Conservation (phyloP, 116 monocot species). For the Zostera marina region DNA sequence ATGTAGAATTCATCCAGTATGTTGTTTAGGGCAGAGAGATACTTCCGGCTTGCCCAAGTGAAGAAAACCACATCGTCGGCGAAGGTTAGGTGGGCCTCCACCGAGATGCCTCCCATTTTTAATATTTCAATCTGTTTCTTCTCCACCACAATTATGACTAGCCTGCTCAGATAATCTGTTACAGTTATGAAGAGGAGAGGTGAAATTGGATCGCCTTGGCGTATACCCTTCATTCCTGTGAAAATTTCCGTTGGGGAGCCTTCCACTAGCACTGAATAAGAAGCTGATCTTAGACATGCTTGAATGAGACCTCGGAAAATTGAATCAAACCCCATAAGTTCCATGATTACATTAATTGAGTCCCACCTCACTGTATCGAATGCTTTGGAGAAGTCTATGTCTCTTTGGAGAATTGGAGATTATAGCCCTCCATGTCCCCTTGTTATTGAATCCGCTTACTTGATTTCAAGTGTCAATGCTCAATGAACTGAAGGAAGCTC, state of each 20-base stretch:
- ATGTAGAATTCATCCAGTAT: no score
- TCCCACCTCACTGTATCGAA: not conserved
- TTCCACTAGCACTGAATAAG: not conserved
- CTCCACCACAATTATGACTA: no score
- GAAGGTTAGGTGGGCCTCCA: no score
- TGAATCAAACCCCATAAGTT: not conserved
- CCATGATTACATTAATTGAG: not conserved
- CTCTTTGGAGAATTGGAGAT: conserved; percentile 1
- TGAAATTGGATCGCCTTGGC: not conserved
- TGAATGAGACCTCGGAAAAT: not conserved
- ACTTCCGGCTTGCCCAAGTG: no score
- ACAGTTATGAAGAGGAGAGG: not conserved
- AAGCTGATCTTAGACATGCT: not conserved
- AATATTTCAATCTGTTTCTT: no score
- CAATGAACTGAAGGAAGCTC: no score
- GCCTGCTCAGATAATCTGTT: no score
- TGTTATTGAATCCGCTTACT: no score
- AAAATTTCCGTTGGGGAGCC: not conserved
- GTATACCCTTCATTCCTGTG: not conserved
- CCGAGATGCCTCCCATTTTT: no score
- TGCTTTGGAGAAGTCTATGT: not conserved
- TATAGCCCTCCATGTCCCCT: not conserved
- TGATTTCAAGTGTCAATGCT: no score
- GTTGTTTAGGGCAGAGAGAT: no score
- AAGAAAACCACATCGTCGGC: no score